phyloP scores from a whole-genome alignment of 2,329 filamentous ascomycete species.

The Penicillium hordei region DNA sequence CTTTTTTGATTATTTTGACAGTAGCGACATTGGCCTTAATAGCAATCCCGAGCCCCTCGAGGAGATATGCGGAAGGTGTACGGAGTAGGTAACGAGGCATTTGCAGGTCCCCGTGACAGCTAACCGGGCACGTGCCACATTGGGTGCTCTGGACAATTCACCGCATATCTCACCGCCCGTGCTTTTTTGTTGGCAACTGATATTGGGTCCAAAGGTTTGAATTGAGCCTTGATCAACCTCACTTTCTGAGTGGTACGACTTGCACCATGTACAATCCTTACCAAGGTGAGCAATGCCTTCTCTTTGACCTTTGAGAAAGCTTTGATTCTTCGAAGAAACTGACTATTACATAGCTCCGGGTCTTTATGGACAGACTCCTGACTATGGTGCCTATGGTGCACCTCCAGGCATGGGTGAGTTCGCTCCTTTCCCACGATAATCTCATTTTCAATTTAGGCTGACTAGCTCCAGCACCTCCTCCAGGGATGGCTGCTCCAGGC shows the following conservation, averaged over 20 bases:
- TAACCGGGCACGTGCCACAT: background rate
- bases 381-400: constrained; percentile 70
- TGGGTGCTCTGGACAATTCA: background rate
- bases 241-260: constrained; percentile 3
- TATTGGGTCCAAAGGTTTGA: background rate
- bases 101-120: background rate
- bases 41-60: background rate
- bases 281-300: constrained; percentile 35
- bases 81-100: background rate
- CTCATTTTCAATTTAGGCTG: constrained; percentile 17
- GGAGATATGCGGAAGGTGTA: background rate
- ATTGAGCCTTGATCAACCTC: constrained; percentile 3
- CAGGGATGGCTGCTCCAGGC: constrained; percentile 77
- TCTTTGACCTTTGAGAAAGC: background rate
- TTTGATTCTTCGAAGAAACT: constrained; percentile 6
- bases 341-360: constrained; percentile 34
- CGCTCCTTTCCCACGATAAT: background rate
- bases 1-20: background rate
- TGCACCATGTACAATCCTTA: constrained; percentile 47
- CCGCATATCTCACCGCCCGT: background rate
- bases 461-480: constrained; percentile 62
- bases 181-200: background rate
- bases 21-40: background rate
- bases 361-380: constrained; percentile 72
- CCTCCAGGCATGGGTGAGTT: constrained; percentile 78